These are phyloP conservation scores for Aspergillus olivimuriae DNA, from an alignment of 495 filamentous ascomycete species.

Conservation along the genomic window DNA sequence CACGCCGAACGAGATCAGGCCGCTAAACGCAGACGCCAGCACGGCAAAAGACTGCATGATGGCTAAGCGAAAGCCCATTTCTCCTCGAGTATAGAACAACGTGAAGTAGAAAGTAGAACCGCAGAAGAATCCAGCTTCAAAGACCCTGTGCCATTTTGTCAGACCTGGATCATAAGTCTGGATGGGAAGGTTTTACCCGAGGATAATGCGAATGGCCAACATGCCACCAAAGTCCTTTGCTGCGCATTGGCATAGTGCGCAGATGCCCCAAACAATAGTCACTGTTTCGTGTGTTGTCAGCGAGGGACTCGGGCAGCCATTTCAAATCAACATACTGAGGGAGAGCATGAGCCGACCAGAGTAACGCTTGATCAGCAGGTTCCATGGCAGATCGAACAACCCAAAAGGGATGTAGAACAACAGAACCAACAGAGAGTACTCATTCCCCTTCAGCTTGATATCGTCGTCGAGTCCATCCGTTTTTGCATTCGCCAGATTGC, in stretches of 20 bases:
- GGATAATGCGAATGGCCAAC: slow-evolving; percentile 37
- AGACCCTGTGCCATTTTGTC: slow-evolving; percentile 39
- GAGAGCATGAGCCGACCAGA: slow-evolving; percentile 40
- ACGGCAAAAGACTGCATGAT: slow-evolving; percentile 66
- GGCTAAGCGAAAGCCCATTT: slow-evolving; percentile 62
- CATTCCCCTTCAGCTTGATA: slow-evolving; percentile 47
- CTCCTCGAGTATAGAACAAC: slow-evolving; percentile 48
- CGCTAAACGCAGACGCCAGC: slow-evolving; percentile 59
- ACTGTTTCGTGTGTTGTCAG: slow-evolving; percentile 39
- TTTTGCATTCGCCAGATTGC: slow-evolving; percentile 58
- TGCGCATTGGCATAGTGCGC: slow-evolving; percentile 33
- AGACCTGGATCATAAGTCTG: slow-evolving; percentile 22
- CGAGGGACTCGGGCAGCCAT: not conserved
- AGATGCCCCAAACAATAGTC: slow-evolving; percentile 41
- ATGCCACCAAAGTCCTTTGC: slow-evolving; percentile 49
- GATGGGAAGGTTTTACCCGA: slow-evolving; percentile 15
- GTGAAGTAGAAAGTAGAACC: slow-evolving; percentile 53
- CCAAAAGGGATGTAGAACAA: slow-evolving; percentile 72
- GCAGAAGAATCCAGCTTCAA: slow-evolving; percentile 64
- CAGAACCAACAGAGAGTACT: slow-evolving; percentile 62
- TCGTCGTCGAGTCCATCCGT: slow-evolving; percentile 50
- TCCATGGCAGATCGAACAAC: slow-evolving; percentile 52
- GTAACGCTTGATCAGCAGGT: slow-evolving; percentile 56
- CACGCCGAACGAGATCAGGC: slow-evolving; percentile 62
- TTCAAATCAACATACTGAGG: slow-evolving; percentile 32